Percentiles rank a stretch among this genome's conserved stretches.
Conservation (phyloP, 805 yeast species). For the Wickerhamomyces strasburgensis region DNA sequence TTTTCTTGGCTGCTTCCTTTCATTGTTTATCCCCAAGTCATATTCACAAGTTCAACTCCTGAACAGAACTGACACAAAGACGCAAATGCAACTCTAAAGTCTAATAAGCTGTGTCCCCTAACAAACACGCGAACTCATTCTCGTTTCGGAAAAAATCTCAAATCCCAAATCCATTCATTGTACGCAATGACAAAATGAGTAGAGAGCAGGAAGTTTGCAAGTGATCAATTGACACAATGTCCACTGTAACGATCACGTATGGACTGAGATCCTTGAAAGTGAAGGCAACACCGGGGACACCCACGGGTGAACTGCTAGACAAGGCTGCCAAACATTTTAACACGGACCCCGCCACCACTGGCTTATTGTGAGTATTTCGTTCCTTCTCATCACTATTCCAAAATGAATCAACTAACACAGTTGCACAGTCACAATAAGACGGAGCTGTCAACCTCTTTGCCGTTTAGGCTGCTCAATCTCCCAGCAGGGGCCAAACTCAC, state of each 20-base stretch:
- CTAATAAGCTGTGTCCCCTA: too few species aligned
- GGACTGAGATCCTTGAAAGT: slow-evolving; percentile 30
- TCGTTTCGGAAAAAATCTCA: too few species aligned
- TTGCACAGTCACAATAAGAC: slow-evolving; percentile 27
- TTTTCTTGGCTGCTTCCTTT: too few species aligned
- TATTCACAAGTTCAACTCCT: too few species aligned
- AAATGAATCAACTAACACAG: not conserved
- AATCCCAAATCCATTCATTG: too few species aligned
- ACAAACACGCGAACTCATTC: too few species aligned
- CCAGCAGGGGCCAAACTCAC: slow-evolving; percentile 41
- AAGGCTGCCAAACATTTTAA: slow-evolving; percentile 35
- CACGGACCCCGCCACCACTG: slow-evolving; percentile 24
- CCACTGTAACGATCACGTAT: slow-evolving; percentile 32
- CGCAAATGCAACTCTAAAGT: too few species aligned
- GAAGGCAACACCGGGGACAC: slow-evolving; percentile 31
- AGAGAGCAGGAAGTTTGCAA: too few species aligned
- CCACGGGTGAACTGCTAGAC: slow-evolving; percentile 32
- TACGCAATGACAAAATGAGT: too few species aligned
- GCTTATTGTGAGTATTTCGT: slow-evolving; percentile 18
- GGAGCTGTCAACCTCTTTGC: slow-evolving; percentile 34
- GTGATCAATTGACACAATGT: slow-evolving; percentile 24
- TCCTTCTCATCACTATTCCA: not conserved
- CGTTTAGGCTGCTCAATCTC: slow-evolving; percentile 38
- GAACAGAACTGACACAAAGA: too few species aligned
- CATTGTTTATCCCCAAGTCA: too few species aligned